Percentiles rank a stretch among this genome's conserved stretches.
Conservation (phyloP, 192 early-diverging fungal genomes). For the Backusella australiensis region DNA sequence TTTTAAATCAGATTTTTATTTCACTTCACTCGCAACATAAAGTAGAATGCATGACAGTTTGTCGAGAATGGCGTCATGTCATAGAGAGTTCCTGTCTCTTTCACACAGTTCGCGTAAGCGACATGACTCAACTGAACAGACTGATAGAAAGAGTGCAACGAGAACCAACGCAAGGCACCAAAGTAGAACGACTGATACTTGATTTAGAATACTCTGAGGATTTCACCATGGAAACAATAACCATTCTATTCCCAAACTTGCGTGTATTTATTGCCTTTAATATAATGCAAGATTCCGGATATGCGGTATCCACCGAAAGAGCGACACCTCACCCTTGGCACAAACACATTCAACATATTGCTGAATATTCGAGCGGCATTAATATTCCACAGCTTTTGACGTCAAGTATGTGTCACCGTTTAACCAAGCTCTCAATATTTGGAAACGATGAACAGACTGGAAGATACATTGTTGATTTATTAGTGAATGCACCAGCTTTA, state of each 20-base stretch:
- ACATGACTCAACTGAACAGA: not conserved
- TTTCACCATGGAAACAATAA: not conserved
- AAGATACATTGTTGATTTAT: not conserved
- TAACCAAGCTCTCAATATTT: not conserved
- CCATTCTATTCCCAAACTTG: not conserved
- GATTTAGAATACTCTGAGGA: not conserved
- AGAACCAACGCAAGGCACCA: not conserved
- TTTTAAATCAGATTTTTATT: conserved; percentile 2
- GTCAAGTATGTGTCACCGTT: not conserved
- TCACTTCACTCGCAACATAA: not conserved
- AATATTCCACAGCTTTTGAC: not conserved
- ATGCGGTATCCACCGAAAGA: not conserved
- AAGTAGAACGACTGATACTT: not conserved
- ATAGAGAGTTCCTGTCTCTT: not conserved
- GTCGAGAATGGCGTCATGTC: not conserved
- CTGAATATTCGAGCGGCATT: not conserved
- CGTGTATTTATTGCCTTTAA: not conserved
- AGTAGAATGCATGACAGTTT: not conserved
- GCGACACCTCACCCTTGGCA: not conserved
- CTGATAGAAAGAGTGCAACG: not conserved
- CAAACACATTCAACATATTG: not conserved
- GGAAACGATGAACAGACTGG: not conserved
- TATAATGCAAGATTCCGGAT: not conserved
- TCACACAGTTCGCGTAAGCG: not conserved
- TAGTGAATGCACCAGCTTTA: not conserved